Base-by-base conservation (phyloP, 2,329 filamentous ascomycete species). In the Penicillium olsonii region DNA sequence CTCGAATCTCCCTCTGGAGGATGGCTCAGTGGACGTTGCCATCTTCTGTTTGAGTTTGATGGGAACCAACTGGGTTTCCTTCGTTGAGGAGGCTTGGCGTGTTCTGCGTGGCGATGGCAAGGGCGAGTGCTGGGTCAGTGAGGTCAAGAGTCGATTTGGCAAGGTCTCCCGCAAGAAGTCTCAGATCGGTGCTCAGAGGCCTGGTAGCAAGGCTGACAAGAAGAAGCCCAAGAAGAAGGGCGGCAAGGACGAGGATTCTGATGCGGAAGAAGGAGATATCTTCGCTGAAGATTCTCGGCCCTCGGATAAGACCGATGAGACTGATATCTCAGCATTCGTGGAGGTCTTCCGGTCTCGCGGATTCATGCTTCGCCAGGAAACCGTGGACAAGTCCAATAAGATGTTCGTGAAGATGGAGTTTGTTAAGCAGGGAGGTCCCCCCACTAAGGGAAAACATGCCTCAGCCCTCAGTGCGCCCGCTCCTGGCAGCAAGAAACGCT, bases 331-430 rank as follows among this genome's bases (percentile, higher is more conserved):
- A 6, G 85, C 87, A 0, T 99, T 99, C 66, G 83, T 97, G 6
- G 87, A 92, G 43, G 90, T 92, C 1, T 80, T 97, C 55, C 77
- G 81, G 42, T 84, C 85, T 59, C 80, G 92, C 17, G 94, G 94
- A 0, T 96, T 99, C 64, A 78, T 92, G n/a, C 79, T 96, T 24
- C 87, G 87, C 61, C 83, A 83, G 81, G 60, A 80, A 76, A 55
- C 86, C 0, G 79, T 95, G 9, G 91, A 99, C 74, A 75, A 95
- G 64, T 83, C 81, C 48, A 99, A 99, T 75, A 95, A 88, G 75
- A 99, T 99, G 94, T 99, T 99, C 76, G 92, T 97, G 60, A 90
- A 87, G 75, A 92, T 99, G 90, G 84, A 87, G 62, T 99, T 99
- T 71, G 78, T 92, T 62, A 99, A 97, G 76, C 84, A 81, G n/a